Percentiles rank a stretch among this genome's conserved stretches.
Conservation (phyloP, 1,284 basidiomycete genomes). For the Trichosporon sp. region DNA sequence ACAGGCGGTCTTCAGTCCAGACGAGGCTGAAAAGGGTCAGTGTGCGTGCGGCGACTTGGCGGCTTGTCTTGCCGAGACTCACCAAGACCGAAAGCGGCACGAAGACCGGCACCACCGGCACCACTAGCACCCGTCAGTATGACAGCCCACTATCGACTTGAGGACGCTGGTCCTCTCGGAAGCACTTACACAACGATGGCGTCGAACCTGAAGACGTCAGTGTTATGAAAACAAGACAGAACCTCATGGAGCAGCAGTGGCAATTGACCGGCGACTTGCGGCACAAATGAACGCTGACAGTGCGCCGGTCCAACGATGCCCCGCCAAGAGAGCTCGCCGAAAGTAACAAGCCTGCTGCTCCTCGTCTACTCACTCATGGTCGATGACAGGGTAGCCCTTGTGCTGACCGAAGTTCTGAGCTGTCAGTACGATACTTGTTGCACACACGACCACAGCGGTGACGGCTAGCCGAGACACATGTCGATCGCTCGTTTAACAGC, state of each 20-base stretch:
- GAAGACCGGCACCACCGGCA: conserved; percentile 94
- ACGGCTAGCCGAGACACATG: background rate
- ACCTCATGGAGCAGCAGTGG: background rate
- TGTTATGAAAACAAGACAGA: background rate
- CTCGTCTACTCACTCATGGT: conserved; percentile 58
- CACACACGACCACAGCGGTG: background rate
- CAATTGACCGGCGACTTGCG: background rate
- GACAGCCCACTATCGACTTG: background rate
- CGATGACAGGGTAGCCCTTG: conserved; percentile 79
- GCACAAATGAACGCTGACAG: background rate
- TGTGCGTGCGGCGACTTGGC: background rate
- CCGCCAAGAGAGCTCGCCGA: background rate
- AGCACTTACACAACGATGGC: conserved; percentile 82
- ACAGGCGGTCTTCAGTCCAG: conserved; percentile 95
- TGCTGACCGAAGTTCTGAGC: conserved; percentile 45
- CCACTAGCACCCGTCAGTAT: conserved; percentile 55
- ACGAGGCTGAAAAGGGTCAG: conserved; percentile 61
- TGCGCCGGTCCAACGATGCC: background rate
- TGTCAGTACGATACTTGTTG: background rate
- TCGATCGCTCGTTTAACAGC: background rate
- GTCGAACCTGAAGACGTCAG: conserved; percentile 63
- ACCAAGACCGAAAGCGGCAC: conserved; percentile 91
- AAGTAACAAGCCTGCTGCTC: background rate
- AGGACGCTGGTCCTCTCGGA: background rate
- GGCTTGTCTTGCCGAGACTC: conserved; percentile 8